Evolutionary conservation across 148 eudicot genomes (phyloP).

Genomic region (Chenopodium berlandieri): DNA sequence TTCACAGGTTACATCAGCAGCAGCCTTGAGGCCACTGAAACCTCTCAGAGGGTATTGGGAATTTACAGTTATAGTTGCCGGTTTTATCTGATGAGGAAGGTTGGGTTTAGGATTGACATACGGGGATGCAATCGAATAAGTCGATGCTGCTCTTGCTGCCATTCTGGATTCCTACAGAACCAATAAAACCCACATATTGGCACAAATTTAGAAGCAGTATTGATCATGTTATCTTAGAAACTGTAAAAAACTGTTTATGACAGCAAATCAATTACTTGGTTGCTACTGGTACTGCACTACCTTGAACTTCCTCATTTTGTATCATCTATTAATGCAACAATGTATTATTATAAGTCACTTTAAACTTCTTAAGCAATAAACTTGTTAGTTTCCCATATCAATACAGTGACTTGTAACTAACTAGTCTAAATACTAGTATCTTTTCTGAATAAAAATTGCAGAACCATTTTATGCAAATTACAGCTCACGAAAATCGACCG

Average conservation of each 20-base stretch:
- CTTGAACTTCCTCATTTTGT: neutral
- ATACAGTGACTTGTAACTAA: neutral
- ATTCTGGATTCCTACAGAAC: slow-evolving; percentile 35
- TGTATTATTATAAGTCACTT: neutral
- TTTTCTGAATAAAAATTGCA: neutral
- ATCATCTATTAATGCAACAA: neutral
- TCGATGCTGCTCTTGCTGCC: slow-evolving; percentile 61
- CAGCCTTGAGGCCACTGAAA: slow-evolving; percentile 52
- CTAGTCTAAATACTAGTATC: neutral
- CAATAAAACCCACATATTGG: neutral
- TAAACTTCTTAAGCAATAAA: neutral
- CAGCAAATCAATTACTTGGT: neutral
- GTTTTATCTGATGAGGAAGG: slow-evolving; percentile 34
- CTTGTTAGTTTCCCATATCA: neutral
- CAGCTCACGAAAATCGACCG: neutral
- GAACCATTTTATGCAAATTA: neutral
- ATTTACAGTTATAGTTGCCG: slow-evolving; percentile 34
- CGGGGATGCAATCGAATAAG: slow-evolving; percentile 43
- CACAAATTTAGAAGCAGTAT: neutral
- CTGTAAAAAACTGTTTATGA: neutral
- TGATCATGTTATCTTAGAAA: neutral
- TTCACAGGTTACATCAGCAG: slow-evolving; percentile 34
- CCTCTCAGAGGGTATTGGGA: slow-evolving; percentile 34
- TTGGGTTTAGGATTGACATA: slow-evolving; percentile 37
- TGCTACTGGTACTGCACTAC: neutral